Conservation (phyloP, 306 rosid genomes). For the Begonia fuchsioides region DNA sequence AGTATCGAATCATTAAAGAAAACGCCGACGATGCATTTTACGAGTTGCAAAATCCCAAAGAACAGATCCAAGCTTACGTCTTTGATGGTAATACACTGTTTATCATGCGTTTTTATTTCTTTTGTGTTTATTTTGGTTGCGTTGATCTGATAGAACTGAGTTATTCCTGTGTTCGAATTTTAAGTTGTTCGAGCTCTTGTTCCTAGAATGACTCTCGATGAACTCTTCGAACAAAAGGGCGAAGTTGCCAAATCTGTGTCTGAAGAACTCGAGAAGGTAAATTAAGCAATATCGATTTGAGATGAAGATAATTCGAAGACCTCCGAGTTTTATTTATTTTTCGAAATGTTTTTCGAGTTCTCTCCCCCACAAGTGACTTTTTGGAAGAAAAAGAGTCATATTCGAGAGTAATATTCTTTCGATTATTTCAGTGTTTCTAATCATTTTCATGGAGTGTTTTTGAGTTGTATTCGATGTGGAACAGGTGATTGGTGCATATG, state of each 20-base stretch:
- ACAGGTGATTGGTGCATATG: slow-evolving; percentile 86
- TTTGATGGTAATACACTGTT: slow-evolving; percentile 49
- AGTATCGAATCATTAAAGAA: slow-evolving; percentile 57
- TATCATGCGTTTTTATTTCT: background rate
- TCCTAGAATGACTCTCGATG: slow-evolving; percentile 79
- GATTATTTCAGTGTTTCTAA: too few species aligned
- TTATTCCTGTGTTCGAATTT: slow-evolving; percentile 1
- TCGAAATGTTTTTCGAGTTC: too few species aligned
- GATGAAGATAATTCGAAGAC: too few species aligned
- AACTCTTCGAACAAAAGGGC: slow-evolving; percentile 90
- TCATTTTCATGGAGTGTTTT: too few species aligned
- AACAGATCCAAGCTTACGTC: slow-evolving; percentile 93
- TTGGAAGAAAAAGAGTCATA: too few species aligned
- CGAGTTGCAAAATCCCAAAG: slow-evolving; percentile 81
- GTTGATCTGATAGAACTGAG: too few species aligned
- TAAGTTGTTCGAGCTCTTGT: slow-evolving; percentile 84
- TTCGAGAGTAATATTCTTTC: too few species aligned
- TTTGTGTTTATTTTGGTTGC: too few species aligned
- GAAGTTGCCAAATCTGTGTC: slow-evolving; percentile 80
- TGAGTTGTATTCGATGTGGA: too few species aligned
- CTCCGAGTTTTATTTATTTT: too few species aligned
- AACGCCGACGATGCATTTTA: slow-evolving; percentile 95
- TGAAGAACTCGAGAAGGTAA: slow-evolving; percentile 91
- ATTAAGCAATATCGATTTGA: too few species aligned
- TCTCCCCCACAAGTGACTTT: too few species aligned